A percentile compares a stretch with the other conserved stretches of the same genome.
Conservation (phyloP, 2,329 filamentous ascomycete genomes). For the Rutstroemia sp. region DNA sequence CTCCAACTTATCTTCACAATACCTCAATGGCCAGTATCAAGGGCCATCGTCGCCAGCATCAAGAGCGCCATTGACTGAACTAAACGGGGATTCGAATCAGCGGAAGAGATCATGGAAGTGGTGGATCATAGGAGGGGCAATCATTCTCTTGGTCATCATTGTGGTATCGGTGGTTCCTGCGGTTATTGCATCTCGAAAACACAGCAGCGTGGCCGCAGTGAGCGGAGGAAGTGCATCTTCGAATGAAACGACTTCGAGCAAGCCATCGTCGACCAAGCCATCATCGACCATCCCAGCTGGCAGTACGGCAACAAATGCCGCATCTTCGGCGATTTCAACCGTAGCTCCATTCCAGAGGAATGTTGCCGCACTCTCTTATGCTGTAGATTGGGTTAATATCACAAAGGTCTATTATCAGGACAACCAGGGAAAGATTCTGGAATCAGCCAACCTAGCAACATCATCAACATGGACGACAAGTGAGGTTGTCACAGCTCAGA, state of each 20-base stretch:
- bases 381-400: constrained; percentile 3
- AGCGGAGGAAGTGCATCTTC: neutral
- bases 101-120: neutral
- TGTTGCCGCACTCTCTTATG: constrained; percentile 13
- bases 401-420: constrained; percentile 15
- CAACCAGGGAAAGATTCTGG: constrained; percentile 9
- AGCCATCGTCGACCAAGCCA: neutral
- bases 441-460: constrained; percentile 6
- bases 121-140: neutral
- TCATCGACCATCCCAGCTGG: neutral
- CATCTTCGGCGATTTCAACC: neutral
- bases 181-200: neutral
- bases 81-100: no score
- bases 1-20: neutral
- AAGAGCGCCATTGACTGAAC: neutral
- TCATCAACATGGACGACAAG: constrained; percentile 8
- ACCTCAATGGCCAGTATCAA: neutral
- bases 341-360: constrained; percentile 3
- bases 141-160: neutral
- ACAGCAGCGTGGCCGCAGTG: neutral
- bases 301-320: neutral
- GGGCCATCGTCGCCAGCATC: neutral
- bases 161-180: neutral
- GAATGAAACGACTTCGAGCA: neutral
- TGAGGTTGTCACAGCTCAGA: constrained; percentile 6